phyloP scores from a whole-genome alignment of 2,329 filamentous ascomycete species.

The Venturia nashicola region DNA sequence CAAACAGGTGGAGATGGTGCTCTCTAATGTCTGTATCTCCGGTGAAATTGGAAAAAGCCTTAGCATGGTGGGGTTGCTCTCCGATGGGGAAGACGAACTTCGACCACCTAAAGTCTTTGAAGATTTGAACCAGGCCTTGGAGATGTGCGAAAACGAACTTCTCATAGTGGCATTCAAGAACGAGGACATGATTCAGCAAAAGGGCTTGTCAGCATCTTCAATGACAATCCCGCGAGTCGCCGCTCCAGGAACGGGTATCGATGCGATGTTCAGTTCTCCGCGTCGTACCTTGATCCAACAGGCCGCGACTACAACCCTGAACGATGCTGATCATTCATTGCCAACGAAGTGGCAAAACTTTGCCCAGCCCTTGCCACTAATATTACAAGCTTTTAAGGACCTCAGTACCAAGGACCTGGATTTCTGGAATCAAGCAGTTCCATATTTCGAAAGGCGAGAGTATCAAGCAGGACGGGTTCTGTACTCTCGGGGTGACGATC shows the following conservation, averaged over 20 bases:
- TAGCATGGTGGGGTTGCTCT: slow-evolving; percentile 70
- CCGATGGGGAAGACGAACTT: slow-evolving; percentile 49
- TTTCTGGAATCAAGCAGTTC: slow-evolving; percentile 76
- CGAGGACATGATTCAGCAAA: slow-evolving; percentile 42
- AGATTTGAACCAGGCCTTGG: slow-evolving; percentile 82
- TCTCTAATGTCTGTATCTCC: slow-evolving; percentile 70
- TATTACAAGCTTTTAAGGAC: slow-evolving; percentile 91
- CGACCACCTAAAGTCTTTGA: slow-evolving; percentile 56
- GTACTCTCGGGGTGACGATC: slow-evolving; percentile 61
- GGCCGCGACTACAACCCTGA: slow-evolving; percentile 65
- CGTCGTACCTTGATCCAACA: slow-evolving; percentile 64
- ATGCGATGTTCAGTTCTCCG: slow-evolving; percentile 50
- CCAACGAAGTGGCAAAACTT: slow-evolving; percentile 70
- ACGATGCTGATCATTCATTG: slow-evolving; percentile 44
- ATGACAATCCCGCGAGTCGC: slow-evolving; percentile 2
- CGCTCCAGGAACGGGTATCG: not conserved
- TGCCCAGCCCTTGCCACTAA: slow-evolving; percentile 78
- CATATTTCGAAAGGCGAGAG: slow-evolving; percentile 62
- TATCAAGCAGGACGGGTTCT: slow-evolving; percentile 59
- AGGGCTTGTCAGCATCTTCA: not conserved
- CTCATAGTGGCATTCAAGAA: slow-evolving; percentile 65
- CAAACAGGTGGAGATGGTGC: slow-evolving; percentile 65
- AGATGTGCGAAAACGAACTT: slow-evolving; percentile 89
- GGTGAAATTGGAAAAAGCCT: slow-evolving; percentile 67
- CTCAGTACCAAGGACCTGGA: slow-evolving; percentile 79